Evolutionary conservation across 352 stramenopile species (phyloP).

Genomic region (Globisporangium cystogenes): DNA sequence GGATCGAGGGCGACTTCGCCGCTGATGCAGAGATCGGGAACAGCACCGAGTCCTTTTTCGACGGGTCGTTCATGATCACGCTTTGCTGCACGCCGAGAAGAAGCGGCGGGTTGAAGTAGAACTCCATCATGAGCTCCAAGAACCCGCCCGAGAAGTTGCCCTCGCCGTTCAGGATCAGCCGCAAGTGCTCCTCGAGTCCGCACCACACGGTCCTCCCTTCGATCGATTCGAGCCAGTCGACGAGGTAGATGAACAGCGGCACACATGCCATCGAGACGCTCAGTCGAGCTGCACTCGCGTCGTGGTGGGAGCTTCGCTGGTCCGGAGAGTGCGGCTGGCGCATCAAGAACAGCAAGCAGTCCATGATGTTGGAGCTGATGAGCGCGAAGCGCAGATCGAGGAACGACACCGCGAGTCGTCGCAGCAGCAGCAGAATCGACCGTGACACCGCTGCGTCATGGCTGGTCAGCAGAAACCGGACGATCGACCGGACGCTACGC

Average conservation of each 20-base stretch:
- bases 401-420: slow-evolving; percentile 57
- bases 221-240: slow-evolving; percentile 79
- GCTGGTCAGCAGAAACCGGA: slow-evolving; percentile 59
- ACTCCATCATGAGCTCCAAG: slow-evolving; percentile 82
- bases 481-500: slow-evolving; percentile 52
- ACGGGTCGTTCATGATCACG: slow-evolving; percentile 81
- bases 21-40: slow-evolving; percentile 54
- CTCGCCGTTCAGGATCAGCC: slow-evolving; percentile 66
- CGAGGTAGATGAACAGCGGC: slow-evolving; percentile 61
- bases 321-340: slow-evolving; percentile 11
- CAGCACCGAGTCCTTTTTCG: slow-evolving; percentile 63
- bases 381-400: slow-evolving; percentile 70
- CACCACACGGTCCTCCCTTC: slow-evolving; percentile 82
- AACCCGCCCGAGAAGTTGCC: slow-evolving; percentile 63
- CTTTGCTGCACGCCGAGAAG: slow-evolving; percentile 66
- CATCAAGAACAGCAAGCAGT: slow-evolving; percentile 65
- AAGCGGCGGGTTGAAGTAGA: slow-evolving; percentile 67
- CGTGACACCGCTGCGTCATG: slow-evolving; percentile 41
- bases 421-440: slow-evolving; percentile 51
- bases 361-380: slow-evolving; percentile 71
- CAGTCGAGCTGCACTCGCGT: slow-evolving; percentile 1
- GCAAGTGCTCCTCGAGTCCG: slow-evolving; percentile 73
- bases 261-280: slow-evolving; percentile 48
- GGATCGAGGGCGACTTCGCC: slow-evolving; percentile 18
- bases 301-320: background rate